These are phyloP conservation scores for Thermochaetoides dissita DNA, from an alignment of 2,329 filamentous ascomycete species.

Conservation along the genomic window DNA sequence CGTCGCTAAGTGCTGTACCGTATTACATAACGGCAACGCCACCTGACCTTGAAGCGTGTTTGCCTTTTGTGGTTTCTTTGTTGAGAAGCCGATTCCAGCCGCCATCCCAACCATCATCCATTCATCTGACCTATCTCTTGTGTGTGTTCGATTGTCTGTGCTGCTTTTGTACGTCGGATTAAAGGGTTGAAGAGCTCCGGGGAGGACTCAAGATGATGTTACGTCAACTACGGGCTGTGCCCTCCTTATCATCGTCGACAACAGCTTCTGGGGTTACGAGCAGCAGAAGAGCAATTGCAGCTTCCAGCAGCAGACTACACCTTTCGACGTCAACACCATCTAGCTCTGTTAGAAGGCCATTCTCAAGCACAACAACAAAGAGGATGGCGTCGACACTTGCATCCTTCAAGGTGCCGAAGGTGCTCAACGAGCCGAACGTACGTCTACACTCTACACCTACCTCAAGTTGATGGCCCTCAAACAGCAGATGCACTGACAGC, in stretches of 20 bases:
- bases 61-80: too few relatives aligned
- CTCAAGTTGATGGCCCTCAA: too few relatives aligned
- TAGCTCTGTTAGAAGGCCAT: not conserved
- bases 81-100: too few relatives aligned
- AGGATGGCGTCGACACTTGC: slow-evolving; percentile 33
- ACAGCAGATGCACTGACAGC: too few relatives aligned
- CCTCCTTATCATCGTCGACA: slow-evolving; percentile 6
- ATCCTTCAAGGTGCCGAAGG: slow-evolving; percentile 72
- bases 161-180: too few relatives aligned
- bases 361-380: slow-evolving; percentile 32
- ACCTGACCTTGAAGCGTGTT: too few relatives aligned
- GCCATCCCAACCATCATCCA: too few relatives aligned
- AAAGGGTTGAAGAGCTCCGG: too few relatives aligned
- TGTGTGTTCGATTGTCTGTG: too few relatives aligned
- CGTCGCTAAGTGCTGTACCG: too few relatives aligned
- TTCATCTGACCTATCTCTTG: too few relatives aligned
- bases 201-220: not conserved
- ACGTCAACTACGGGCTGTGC: slow-evolving; percentile 10
- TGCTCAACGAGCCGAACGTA: slow-evolving; percentile 93
- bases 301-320: slow-evolving; percentile 9
- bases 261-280: not conserved
- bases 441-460: slow-evolving; percentile 22
- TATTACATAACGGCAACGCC: too few relatives aligned
- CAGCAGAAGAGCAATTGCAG: slow-evolving; percentile 9
- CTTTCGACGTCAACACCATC: not conserved